A percentile compares a stretch with the other conserved stretches of the same genome.
These are phyloP conservation scores for Fallopia convolvulus DNA, from an alignment of 148 eudicot species.

Conservation along the genomic window DNA sequence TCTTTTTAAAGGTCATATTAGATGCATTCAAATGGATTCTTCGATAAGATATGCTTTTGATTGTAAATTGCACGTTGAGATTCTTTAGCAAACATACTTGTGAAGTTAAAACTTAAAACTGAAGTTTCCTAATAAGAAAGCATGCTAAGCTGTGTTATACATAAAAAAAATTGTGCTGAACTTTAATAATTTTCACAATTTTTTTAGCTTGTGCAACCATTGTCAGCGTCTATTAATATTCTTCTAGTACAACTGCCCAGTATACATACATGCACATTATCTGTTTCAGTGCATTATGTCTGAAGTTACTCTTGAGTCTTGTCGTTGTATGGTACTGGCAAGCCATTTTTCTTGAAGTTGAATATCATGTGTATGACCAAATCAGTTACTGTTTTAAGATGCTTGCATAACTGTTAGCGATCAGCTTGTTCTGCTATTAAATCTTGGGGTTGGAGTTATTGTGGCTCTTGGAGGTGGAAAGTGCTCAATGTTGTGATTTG, in stretches of 20 bases:
- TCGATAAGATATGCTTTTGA: too few relatives aligned
- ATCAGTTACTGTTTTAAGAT: neutral
- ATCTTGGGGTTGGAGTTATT: neutral
- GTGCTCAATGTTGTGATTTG: neutral
- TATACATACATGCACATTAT: neutral
- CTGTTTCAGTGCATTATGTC: neutral
- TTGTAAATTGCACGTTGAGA: too few relatives aligned
- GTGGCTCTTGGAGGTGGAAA: neutral
- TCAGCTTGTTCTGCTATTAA: neutral
- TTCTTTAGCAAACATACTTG: too few relatives aligned
- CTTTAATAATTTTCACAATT: neutral
- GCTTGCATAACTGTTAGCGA: neutral
- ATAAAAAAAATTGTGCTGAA: neutral
- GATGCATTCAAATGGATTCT: too few relatives aligned
- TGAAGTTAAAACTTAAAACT: neutral
- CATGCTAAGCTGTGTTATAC: neutral
- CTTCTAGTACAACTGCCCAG: neutral
- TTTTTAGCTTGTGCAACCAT: neutral
- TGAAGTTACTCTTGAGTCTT: neutral
- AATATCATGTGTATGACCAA: neutral
- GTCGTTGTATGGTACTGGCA: neutral
- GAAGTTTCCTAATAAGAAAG: neutral
- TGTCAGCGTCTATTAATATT: neutral
- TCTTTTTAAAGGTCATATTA: too few relatives aligned
- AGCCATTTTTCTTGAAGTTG: neutral